A percentile compares a stretch with the other conserved stretches of the same genome.
Conservation (phyloP, 306 rosid species). For the barrel medic (Medicago truncatula) region DNA sequence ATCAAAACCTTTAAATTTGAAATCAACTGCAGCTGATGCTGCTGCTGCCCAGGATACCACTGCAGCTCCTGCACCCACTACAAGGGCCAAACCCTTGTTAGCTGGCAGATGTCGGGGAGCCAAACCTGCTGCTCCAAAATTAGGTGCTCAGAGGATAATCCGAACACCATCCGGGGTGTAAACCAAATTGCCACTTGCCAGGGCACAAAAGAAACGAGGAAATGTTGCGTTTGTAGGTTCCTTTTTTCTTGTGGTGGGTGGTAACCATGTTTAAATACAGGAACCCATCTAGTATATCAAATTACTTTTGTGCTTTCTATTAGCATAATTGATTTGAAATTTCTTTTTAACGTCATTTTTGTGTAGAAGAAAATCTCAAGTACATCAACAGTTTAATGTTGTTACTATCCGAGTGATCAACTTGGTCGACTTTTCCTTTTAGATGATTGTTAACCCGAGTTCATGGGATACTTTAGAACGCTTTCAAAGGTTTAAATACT, state of each 20-base stretch:
- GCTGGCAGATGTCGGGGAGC: constrained; percentile 77
- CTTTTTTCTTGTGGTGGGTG: constrained; percentile 35
- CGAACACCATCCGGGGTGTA: constrained; percentile 81
- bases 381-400: constrained; percentile 28
- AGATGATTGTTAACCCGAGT: no score
- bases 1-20: constrained; percentile 66
- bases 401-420: no score
- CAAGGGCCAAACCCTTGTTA: constrained; percentile 78
- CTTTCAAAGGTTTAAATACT: no score
- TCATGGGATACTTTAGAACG: no score
- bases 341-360: no score
- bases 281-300: constrained; percentile 11
- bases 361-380: constrained; percentile 29
- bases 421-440: no score
- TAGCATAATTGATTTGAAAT: constrained; percentile 45
- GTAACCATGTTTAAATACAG: constrained; percentile 38
- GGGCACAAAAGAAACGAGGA: constrained; percentile 27
- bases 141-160: constrained; percentile 92
- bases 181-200: constrained; percentile 37
- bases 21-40: constrained; percentile 55
- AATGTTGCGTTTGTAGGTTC: no score
- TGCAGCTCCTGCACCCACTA: constrained; percentile 92
- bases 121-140: constrained; percentile 75
- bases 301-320: constrained; percentile 32
- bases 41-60: constrained; percentile 92